A percentile compares a stretch with the other conserved stretches of the same genome.
Evolutionary conservation across 176 grass and related monocot genomes (phyloP).

Genomic region (Musa beccarii): DNA sequence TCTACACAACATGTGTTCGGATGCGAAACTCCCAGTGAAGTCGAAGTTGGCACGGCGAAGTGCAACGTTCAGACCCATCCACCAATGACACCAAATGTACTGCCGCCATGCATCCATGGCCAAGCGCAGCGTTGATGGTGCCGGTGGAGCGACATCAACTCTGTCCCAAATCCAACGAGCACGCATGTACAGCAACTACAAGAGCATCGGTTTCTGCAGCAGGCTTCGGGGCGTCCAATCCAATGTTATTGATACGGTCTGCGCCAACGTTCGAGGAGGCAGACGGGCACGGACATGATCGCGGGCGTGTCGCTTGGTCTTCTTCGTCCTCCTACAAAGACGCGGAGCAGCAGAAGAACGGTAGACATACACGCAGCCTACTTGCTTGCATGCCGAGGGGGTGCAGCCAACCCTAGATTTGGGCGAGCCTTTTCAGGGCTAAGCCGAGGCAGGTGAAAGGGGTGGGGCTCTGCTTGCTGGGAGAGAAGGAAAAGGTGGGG

Average conservation of each 20-base stretch:
- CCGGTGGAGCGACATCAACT: neutral
- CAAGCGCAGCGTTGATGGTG: too few species aligned
- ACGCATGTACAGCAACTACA: neutral
- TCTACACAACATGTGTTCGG: too few species aligned
- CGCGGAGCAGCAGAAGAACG: too few species aligned
- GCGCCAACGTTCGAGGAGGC: too few species aligned
- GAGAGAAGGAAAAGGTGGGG: neutral
- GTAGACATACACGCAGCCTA: neutral
- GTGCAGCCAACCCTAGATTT: neutral
- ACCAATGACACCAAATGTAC: neutral
- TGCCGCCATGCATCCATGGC: neutral
- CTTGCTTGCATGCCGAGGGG: neutral
- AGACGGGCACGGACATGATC: too few species aligned
- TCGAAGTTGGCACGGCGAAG: neutral
- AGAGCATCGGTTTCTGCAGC: neutral
- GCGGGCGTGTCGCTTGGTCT: too few species aligned
- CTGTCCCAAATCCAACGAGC: neutral
- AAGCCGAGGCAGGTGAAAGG: slow-evolving; percentile 8
- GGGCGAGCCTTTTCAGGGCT: slow-evolving; percentile 5
- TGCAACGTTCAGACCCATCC: neutral
- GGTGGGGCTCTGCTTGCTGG: slow-evolving; percentile 3
- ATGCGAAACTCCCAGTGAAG: too few species aligned
- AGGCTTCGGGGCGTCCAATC: too few species aligned
- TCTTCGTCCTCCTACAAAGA: too few species aligned
- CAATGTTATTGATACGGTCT: too few species aligned